Evolutionary conservation across 192 early-diverging fungal genomes (phyloP).

Genomic region (Backusella parvicylindrica): DNA sequence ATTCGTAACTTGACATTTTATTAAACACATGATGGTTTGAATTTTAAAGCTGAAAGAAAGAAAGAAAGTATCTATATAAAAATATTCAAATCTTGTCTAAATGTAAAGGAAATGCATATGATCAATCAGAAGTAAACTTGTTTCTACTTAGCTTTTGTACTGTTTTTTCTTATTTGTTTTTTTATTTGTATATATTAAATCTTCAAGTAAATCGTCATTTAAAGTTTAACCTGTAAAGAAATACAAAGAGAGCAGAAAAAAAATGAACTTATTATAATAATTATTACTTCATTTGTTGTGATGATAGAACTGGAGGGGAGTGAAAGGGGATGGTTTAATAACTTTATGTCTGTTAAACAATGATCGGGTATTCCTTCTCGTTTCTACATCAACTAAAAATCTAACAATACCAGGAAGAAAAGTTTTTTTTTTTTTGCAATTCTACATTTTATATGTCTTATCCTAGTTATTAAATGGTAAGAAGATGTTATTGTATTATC

Average conservation of each 20-base stretch:
- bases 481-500: background rate
- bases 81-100: background rate
- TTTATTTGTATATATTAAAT: background rate
- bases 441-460: background rate
- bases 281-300: background rate
- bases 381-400: background rate
- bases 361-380: background rate
- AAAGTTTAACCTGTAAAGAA: background rate
- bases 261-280: background rate
- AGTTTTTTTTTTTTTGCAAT: background rate
- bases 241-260: background rate
- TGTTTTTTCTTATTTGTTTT: background rate
- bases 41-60: background rate
- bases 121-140: background rate
- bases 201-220: background rate
- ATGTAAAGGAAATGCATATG: background rate
- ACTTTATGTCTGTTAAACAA: constrained; percentile 3
- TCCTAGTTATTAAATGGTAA: background rate
- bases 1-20: constrained; percentile 2
- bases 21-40: constrained; percentile 1
- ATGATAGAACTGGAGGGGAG: background rate
- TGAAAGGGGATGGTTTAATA: background rate
- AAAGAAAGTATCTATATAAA: background rate
- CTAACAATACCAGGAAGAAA: background rate
- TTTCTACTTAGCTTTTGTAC: background rate